Percentiles rank a stretch among this genome's conserved stretches.
Evolutionary conservation across 2,329 filamentous ascomycete genomes (phyloP).

Genomic region (Orbilia oligospora): DNA sequence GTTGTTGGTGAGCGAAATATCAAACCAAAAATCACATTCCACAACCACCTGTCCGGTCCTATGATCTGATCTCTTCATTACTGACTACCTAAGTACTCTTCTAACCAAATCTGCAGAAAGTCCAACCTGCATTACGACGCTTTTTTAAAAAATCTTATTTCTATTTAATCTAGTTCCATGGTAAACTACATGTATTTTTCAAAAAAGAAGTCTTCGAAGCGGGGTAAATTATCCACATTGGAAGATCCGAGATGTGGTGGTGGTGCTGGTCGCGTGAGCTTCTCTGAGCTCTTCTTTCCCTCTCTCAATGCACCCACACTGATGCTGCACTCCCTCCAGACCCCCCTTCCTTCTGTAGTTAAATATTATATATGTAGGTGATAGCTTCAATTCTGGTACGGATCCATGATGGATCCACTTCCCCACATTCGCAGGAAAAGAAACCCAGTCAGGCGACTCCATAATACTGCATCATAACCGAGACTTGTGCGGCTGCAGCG

Average conservation of each 20-base stretch:
- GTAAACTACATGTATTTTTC: no score
- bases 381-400: no score
- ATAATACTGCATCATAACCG: not conserved
- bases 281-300: not conserved
- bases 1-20: not conserved
- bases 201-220: not conserved
- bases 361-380: no score
- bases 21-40: slow-evolving; percentile 43
- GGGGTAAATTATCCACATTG: not conserved
- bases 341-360: not conserved
- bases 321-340: not conserved
- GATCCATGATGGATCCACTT: not conserved
- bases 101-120: not conserved
- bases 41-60: slow-evolving; percentile 27
- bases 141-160: not conserved
- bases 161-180: not conserved
- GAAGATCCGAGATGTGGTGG: not conserved
- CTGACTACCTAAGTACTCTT: not conserved
- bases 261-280: slow-evolving; percentile 15
- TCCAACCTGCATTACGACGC: not conserved
- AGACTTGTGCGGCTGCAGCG: slow-evolving; percentile 4
- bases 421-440: not conserved
- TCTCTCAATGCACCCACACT: slow-evolving; percentile 2
- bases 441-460: not conserved
- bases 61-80: not conserved